A percentile compares a stretch with the other conserved stretches of the same genome.
phyloP scores from a whole-genome alignment of 2,329 filamentous ascomycete species.

The Pestalotiopsis sp. region DNA sequence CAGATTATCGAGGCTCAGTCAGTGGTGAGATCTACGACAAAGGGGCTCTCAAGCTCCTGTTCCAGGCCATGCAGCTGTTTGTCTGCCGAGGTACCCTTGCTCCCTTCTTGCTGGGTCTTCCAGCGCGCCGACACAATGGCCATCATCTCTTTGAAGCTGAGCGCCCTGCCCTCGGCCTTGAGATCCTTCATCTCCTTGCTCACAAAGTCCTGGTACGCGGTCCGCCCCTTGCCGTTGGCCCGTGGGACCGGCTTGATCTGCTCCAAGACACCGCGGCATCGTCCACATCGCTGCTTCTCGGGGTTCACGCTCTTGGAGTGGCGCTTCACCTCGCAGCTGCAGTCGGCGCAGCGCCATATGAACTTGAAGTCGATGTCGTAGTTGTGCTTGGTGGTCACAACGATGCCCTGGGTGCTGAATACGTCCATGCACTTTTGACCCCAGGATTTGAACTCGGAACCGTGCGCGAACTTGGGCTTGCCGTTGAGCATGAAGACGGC shows the following conservation, averaged over 20 bases:
- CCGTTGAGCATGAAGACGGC: slow-evolving; percentile 87
- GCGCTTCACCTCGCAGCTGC: slow-evolving; percentile 74
- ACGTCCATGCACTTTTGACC: slow-evolving; percentile 54
- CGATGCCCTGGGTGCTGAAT: slow-evolving; percentile 65
- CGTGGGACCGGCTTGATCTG: slow-evolving; percentile 82
- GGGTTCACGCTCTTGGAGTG: slow-evolving; percentile 87
- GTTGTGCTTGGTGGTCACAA: slow-evolving; percentile 86
- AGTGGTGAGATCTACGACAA: background rate
- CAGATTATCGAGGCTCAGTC: background rate
- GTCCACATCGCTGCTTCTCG: slow-evolving; percentile 70
- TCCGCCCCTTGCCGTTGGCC: slow-evolving; percentile 33
- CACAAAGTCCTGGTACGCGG: slow-evolving; percentile 57
- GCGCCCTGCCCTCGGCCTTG: slow-evolving; percentile 25
- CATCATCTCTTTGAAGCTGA: slow-evolving; percentile 68
- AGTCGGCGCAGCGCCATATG: slow-evolving; percentile 76
- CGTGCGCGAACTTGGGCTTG: slow-evolving; percentile 77
- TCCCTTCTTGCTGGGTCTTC: slow-evolving; percentile 63
- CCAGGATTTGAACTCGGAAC: slow-evolving; percentile 82
- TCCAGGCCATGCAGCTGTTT: slow-evolving; percentile 41
- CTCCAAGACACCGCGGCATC: slow-evolving; percentile 69
- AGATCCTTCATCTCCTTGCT: slow-evolving; percentile 23
- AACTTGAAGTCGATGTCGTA: slow-evolving; percentile 95
- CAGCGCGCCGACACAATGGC: slow-evolving; percentile 58
- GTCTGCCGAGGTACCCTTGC: slow-evolving; percentile 69
- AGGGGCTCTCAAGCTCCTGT: slow-evolving; percentile 8